Conservation (phyloP, 2,329 filamentous ascomycete genomes). For the Triangularia setosa region DNA sequence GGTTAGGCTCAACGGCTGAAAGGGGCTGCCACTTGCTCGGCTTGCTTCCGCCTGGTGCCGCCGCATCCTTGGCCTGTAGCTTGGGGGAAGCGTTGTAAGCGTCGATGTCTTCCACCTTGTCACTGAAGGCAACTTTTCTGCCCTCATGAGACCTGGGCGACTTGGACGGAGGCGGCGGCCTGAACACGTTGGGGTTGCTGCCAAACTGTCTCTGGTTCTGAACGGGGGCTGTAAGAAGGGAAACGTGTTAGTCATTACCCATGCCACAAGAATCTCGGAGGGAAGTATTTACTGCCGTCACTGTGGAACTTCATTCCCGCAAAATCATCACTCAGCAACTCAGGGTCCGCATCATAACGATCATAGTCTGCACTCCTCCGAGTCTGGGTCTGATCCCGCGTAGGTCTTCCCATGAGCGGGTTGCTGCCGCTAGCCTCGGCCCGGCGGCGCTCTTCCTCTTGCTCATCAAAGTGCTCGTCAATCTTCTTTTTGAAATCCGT, state of each 20-base stretch:
- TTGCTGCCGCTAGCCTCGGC: conserved; percentile 28
- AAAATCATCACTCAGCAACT: conserved; percentile 88
- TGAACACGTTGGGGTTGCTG: conserved; percentile 74
- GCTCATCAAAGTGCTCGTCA: conserved; percentile 77
- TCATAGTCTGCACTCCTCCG: conserved; percentile 82
- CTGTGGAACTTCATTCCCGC: conserved; percentile 60
- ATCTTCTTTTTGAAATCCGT: conserved; percentile 87
- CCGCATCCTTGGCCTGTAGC: conserved; percentile 46
- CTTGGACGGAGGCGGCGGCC: conserved; percentile 54
- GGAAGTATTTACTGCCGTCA: conserved; percentile 55
- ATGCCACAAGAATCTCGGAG: background rate
- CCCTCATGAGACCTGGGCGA: conserved; percentile 48
- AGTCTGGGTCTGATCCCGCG: conserved; percentile 50
- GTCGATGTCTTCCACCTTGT: conserved; percentile 72
- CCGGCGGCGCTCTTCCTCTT: conserved; percentile 52
- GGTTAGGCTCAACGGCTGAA: conserved; percentile 77
- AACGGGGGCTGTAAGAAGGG: conserved; percentile 50
- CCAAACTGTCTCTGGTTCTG: conserved; percentile 55
- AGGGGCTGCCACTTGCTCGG: conserved; percentile 96
- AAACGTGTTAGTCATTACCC: conserved; percentile 23
- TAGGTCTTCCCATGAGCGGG: conserved; percentile 45
- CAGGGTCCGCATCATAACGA: conserved; percentile 90
- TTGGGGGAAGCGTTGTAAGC: conserved; percentile 66
- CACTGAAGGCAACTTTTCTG: conserved; percentile 55
- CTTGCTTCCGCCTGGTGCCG: conserved; percentile 52